These are phyloP conservation scores for Arthromyces matolae DNA, from an alignment of 768 basidiomycete genomes.

Conservation along the genomic window DNA sequence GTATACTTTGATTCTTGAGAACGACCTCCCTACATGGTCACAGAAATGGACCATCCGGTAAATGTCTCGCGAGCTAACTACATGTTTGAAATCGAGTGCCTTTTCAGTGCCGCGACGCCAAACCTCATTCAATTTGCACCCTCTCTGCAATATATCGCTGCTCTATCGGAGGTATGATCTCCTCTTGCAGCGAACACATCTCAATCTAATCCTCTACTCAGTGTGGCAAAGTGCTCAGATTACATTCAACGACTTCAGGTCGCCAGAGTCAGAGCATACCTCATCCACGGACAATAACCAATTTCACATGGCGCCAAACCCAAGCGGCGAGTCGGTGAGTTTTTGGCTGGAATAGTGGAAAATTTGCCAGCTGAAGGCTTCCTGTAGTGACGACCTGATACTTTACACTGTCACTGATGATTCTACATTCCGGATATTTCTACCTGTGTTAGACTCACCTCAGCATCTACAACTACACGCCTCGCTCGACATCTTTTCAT, in stretches of 20 bases:
- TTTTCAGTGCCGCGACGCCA: conserved; percentile 44
- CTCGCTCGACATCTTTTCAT: conserved; percentile 67
- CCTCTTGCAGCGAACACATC: not conserved
- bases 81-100: conserved; percentile 5
- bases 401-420: conserved; percentile 85
- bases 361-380: not conserved
- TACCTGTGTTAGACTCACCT: conserved; percentile 85
- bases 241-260: conserved; percentile 73
- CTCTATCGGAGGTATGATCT: conserved; percentile 50
- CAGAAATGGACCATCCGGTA: conserved; percentile 72
- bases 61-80: conserved; percentile 15
- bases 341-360: not conserved
- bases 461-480: conserved; percentile 82
- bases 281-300: conserved; percentile 71
- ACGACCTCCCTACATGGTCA: conserved; percentile 81
- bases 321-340: conserved; percentile 58
- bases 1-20: conserved; percentile 74
- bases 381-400: conserved; percentile 65
- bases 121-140: conserved; percentile 65
- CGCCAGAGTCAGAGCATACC: conserved; percentile 62
- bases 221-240: conserved; percentile 55
- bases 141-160: conserved; percentile 70
- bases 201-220: conserved; percentile 31
- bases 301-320: conserved; percentile 71
- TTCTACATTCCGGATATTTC: conserved; percentile 77